These are phyloP conservation scores for Biscogniauxia mediterranea DNA, from an alignment of 2,329 filamentous ascomycete species.

Conservation along the genomic window DNA sequence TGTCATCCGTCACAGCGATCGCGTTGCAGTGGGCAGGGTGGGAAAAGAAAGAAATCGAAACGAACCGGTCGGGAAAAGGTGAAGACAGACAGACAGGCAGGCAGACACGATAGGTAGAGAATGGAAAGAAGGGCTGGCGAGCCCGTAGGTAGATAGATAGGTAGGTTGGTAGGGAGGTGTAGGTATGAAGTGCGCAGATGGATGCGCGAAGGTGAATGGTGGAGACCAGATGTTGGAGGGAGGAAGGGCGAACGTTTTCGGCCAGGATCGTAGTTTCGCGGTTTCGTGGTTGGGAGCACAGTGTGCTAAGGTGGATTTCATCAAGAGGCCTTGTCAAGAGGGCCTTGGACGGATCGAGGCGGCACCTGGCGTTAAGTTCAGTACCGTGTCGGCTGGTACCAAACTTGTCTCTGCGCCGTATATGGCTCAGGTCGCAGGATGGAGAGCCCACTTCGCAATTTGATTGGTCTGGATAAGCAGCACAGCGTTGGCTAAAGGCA, in stretches of 20 bases:
- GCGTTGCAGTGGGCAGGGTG: not conserved
- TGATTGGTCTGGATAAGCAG: conserved; percentile 1
- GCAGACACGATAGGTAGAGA: not conserved
- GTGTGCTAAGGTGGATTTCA: conserved; percentile 1
- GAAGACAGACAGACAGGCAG: not conserved
- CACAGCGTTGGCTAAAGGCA: not conserved
- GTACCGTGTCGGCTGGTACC: not conserved
- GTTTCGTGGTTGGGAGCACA: conserved; percentile 14
- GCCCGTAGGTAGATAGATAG: conserved; percentile 8
- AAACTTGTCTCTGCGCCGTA: not conserved
- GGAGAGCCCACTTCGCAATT: not conserved
- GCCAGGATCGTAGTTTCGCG: conserved; percentile 16
- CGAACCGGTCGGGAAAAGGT: conserved; percentile 1
- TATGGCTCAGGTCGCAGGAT: not conserved
- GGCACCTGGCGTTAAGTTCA: not conserved
- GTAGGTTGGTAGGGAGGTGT: conserved; percentile 6
- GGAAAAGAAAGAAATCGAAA: not conserved
- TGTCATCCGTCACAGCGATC: conserved; percentile 11
- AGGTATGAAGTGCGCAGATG: conserved; percentile 8
- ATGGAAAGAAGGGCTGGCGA: conserved; percentile 17
- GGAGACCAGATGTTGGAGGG: conserved; percentile 11
- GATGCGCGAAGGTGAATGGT: conserved; percentile 21
- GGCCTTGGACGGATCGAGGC: not conserved
- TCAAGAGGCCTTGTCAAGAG: not conserved
- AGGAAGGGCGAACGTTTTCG: conserved; percentile 12